Base-by-base conservation (phyloP, 2,329 filamentous ascomycete genomes). In the Colletotrichum trifolii region DNA sequence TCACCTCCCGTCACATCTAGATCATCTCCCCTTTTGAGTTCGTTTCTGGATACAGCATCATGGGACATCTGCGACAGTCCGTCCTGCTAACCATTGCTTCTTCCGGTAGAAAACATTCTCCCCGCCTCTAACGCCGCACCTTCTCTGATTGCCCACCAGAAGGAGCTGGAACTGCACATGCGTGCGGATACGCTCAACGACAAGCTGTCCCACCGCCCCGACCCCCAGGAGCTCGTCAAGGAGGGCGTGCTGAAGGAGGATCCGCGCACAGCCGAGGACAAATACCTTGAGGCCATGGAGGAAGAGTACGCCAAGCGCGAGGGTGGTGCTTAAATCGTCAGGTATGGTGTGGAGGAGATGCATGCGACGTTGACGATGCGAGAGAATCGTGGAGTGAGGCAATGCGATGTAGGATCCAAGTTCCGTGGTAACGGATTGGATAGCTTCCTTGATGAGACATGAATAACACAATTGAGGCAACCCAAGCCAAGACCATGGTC, bases 151-250 rank as follows among this genome's bases (percentile, higher is more conserved):
- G 93, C 90, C 60, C 88, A 93, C 67, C 93, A 96, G 77, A 90
- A 87, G 73, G 92, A 97, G 81, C 88, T 97, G 46, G 88, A 94
- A 78, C 93, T 90, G 76, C 90, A 93, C 77, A 97, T 97, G 94
- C 87, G 91, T 12, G 91, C 89, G 65, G 92, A 97, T 77, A 91
- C 86, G 60, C 84, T 97, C 67, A 96, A 97, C 77, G 93, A 96
- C 73, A 94, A 94, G 77, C 88, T 97, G 68, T 87, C 91, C 73
- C 85, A 90, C 71, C 86, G 94, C 17, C 94, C 94, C 2, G 84
- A 87, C 40, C 91, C 92, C 10, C 92, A 94, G 69, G 85, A 91
- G 54, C 82, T 97, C 68, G 83, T 97, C 63, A 89, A 91, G 73
- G 89, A 91, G 70, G 94, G 94, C 6, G 92, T 97, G 60, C 80